Evolutionary conservation across 2,329 filamentous ascomycete genomes (phyloP).

Genomic region (Nigrospora osmanthi): DNA sequence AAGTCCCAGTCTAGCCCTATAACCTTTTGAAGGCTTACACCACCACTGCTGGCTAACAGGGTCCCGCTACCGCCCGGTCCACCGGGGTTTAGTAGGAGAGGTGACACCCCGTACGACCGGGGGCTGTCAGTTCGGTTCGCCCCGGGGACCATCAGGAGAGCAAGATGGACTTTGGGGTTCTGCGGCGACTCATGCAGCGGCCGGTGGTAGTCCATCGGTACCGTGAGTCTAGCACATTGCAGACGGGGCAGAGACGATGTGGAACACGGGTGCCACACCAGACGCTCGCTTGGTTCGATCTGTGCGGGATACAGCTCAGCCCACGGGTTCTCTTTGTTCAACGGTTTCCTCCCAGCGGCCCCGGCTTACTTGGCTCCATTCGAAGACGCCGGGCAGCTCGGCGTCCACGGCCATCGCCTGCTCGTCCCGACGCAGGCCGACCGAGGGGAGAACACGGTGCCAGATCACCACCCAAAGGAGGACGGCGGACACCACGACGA

Average conservation of each 20-base stretch:
- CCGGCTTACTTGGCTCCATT: slow-evolving; percentile 1
- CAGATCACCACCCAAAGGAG: too few relatives aligned
- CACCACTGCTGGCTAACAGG: slow-evolving; percentile 15
- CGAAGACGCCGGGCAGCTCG: too few relatives aligned
- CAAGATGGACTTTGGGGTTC: slow-evolving; percentile 28
- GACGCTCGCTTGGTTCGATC: slow-evolving; percentile 35
- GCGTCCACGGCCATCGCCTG: too few relatives aligned
- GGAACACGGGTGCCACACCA: slow-evolving; percentile 33
- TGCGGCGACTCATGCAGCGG: slow-evolving; percentile 25
- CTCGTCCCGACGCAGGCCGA: too few relatives aligned
- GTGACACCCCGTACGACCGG: slow-evolving; percentile 24
- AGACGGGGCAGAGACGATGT: slow-evolving; percentile 3
- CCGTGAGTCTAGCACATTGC: slow-evolving; percentile 34
- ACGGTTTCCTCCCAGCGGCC: too few relatives aligned
- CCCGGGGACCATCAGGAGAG: slow-evolving; percentile 25
- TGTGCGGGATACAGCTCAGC: slow-evolving; percentile 8
- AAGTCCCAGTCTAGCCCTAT: slow-evolving; percentile 33
- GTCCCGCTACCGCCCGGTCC: slow-evolving; percentile 37
- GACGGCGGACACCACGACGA: too few relatives aligned
- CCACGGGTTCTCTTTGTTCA: neutral
- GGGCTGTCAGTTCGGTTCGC: slow-evolving; percentile 18
- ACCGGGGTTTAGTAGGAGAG: slow-evolving; percentile 36
- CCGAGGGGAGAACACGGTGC: too few relatives aligned
- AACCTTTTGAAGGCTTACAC: slow-evolving; percentile 22
- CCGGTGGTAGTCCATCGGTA: slow-evolving; percentile 37